These are phyloP conservation scores for Hypholoma fasciculare DNA, from an alignment of 768 basidiomycete species.

Conservation along the genomic window DNA sequence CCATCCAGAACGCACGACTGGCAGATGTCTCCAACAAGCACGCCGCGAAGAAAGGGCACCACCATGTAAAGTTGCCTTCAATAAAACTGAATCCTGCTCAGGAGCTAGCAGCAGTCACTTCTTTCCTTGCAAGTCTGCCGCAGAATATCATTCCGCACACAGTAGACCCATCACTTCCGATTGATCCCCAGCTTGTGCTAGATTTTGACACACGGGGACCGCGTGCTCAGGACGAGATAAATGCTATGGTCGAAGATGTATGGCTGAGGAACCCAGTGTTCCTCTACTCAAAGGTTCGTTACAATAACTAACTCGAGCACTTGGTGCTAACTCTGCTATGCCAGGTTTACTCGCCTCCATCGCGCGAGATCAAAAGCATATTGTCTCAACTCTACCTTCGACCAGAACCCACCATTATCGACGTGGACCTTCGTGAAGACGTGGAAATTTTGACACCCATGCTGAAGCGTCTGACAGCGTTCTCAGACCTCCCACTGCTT, in stretches of 20 bases:
- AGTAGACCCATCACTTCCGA: conserved; percentile 61
- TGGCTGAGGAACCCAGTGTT: conserved; percentile 78
- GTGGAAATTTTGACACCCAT: conserved; percentile 61
- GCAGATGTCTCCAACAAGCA: conserved; percentile 19
- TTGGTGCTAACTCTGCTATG: conserved; percentile 4
- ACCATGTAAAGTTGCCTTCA: conserved; percentile 30
- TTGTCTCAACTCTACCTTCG: conserved; percentile 55
- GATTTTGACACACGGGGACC: conserved; percentile 79
- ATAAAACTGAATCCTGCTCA: conserved; percentile 51
- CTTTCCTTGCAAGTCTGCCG: conserved; percentile 71
- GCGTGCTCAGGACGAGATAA: conserved; percentile 60
- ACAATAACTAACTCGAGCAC: conserved; percentile 5
- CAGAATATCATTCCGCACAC: conserved; percentile 72
- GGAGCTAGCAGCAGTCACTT: conserved; percentile 74
- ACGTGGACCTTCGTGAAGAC: conserved; percentile 75
- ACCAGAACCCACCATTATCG: conserved; percentile 67
- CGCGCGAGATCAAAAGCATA: conserved; percentile 66
- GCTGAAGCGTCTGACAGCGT: conserved; percentile 57
- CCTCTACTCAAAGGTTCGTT: conserved; percentile 67
- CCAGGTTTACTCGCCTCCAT: conserved; percentile 62
- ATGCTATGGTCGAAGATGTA: conserved; percentile 58
- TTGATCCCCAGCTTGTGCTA: conserved; percentile 80
- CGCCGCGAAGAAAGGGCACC: conserved; percentile 20
- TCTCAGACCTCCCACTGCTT: conserved; percentile 60
- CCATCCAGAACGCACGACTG: conserved; percentile 35